A percentile compares a stretch with the other conserved stretches of the same genome.
These are phyloP conservation scores for Coniosporium apollinis DNA, from an alignment of 495 filamentous ascomycete species.

Conservation along the genomic window DNA sequence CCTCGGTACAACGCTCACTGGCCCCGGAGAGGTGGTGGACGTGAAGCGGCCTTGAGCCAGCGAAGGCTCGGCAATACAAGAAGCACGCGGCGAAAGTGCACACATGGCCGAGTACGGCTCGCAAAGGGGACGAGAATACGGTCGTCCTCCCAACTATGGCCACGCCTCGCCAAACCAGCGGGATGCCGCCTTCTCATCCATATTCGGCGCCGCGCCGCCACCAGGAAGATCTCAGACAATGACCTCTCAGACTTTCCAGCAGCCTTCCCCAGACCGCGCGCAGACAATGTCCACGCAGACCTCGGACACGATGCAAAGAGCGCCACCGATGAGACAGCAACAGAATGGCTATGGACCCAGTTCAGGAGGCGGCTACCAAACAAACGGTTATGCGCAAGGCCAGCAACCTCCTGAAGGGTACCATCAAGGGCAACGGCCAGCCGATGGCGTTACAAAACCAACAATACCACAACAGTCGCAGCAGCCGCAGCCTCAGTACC, in stretches of 20 bases:
- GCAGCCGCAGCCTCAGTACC: constrained; percentile 44
- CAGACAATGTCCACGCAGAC: constrained; percentile 68
- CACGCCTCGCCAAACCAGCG: constrained; percentile 58
- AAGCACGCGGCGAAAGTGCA: too few relatives aligned
- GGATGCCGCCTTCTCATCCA: constrained; percentile 90
- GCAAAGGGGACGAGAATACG: constrained; percentile 56
- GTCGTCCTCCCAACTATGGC: constrained; percentile 45
- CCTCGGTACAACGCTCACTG: too few relatives aligned
- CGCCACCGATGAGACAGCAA: constrained; percentile 40
- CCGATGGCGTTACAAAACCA: neutral
- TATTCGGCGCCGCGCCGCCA: constrained; percentile 78
- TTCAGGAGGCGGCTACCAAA: too few relatives aligned
- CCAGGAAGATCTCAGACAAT: constrained; percentile 82
- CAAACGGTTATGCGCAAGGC: neutral
- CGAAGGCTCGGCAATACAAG: too few relatives aligned
- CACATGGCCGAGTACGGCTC: constrained; percentile 68
- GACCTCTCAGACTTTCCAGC: constrained; percentile 45
- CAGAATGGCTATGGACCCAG: too few relatives aligned
- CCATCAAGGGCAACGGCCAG: constrained; percentile 16
- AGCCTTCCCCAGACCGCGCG: constrained; percentile 62
- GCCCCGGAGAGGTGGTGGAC: too few relatives aligned
- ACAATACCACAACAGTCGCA: constrained; percentile 24
- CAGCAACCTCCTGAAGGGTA: too few relatives aligned
- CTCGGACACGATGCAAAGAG: constrained; percentile 38
- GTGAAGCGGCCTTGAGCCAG: too few relatives aligned